Percentiles rank a stretch among this genome's conserved stretches.
Evolutionary conservation across 2,329 filamentous ascomycete genomes (phyloP).

Genomic region (Alternaria incomplexa): DNA sequence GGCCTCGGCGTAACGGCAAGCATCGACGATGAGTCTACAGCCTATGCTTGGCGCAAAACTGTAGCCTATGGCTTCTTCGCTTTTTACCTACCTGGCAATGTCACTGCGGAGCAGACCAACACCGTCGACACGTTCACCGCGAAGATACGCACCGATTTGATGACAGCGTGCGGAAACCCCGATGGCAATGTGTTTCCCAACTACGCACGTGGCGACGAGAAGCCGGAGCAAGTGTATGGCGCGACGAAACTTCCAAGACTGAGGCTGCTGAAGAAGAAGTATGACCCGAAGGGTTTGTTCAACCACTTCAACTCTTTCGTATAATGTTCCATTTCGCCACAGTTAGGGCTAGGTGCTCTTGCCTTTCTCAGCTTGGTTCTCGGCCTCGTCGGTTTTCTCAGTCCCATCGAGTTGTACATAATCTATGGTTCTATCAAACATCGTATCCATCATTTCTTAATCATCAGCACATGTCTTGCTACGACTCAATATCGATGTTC

Average conservation of each 20-base stretch:
- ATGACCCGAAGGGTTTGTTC: conserved; percentile 31
- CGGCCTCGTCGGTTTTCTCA: background rate
- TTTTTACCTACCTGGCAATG: conserved; percentile 7
- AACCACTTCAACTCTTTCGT: background rate
- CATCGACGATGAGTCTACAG: conserved; percentile 17
- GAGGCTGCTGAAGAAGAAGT: conserved; percentile 34
- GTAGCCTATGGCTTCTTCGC: conserved; percentile 11
- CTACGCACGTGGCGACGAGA: conserved; percentile 34
- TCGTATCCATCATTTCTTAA: background rate
- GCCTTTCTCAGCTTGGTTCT: background rate
- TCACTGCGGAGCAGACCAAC: background rate
- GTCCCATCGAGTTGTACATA: background rate
- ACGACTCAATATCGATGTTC: background rate
- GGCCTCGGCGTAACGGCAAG: background rate
- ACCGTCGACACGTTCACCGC: background rate
- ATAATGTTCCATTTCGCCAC: background rate
- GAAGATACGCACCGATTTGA: background rate
- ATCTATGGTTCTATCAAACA: background rate
- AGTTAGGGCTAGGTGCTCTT: background rate
- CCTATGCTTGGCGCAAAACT: conserved; percentile 33
- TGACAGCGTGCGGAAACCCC: background rate
- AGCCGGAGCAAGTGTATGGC: conserved; percentile 36
- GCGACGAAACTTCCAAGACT: conserved; percentile 37
- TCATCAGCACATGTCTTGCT: background rate
- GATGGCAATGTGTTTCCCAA: conserved; percentile 36